Conservation (phyloP, 2,329 filamentous ascomycete species). For the Pezicula neosporulosa region DNA sequence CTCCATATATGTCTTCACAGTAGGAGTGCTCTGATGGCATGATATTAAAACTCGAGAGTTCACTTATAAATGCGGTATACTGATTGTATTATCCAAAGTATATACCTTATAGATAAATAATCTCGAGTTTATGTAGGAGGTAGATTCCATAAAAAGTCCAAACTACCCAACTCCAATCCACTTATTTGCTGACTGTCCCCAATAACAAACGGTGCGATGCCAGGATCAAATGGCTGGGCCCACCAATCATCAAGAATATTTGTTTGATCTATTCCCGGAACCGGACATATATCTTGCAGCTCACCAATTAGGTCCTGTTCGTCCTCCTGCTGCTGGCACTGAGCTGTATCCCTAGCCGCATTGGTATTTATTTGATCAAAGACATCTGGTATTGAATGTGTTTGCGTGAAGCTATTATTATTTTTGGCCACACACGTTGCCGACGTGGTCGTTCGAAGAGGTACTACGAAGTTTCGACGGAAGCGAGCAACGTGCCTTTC, state of each 20-base stretch:
- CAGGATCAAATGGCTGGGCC: slow-evolving; percentile 4
- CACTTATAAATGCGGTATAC: too few relatives aligned
- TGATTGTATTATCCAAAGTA: too few relatives aligned
- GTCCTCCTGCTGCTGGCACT: not conserved
- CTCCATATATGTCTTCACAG: too few relatives aligned
- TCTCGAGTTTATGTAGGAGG: not conserved
- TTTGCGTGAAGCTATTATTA: not conserved
- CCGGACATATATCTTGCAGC: not conserved
- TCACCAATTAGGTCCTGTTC: not conserved
- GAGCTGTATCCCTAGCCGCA: not conserved
- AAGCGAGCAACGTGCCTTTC: slow-evolving; percentile 4
- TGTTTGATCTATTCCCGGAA: not conserved
- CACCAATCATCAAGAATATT: slow-evolving; percentile 2
- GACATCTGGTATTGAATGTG: not conserved
- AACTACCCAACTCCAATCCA: slow-evolving; percentile 1
- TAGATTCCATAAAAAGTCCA: slow-evolving; percentile 7
- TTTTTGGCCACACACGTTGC: not conserved
- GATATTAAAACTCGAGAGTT: too few relatives aligned
- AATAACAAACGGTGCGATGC: slow-evolving; percentile 4
- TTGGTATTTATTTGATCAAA: not conserved
- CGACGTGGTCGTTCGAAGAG: not conserved
- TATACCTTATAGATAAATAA: too few relatives aligned
- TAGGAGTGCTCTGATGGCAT: too few relatives aligned
- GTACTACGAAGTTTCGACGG: not conserved
- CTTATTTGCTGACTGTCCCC: not conserved